Base-by-base conservation (phyloP, 2,329 filamentous ascomycete species). In the Alternaria ethzedia region DNA sequence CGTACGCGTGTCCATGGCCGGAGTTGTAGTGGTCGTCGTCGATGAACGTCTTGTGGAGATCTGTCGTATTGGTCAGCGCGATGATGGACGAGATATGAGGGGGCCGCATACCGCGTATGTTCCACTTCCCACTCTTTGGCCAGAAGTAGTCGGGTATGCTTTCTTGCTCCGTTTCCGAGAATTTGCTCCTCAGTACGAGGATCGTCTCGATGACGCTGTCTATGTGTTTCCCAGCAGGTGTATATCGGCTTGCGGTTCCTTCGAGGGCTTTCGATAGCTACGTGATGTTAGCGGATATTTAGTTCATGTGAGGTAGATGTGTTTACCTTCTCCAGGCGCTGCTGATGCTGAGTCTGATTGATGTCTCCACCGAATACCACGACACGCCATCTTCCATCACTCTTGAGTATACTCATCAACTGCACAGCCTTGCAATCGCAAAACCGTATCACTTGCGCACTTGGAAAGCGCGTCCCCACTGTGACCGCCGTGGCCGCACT, bases 1-100 rank as follows among this genome's bases (percentile, higher is more conserved):
- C 80, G 66, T 90, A 90, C 2, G 85, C 86, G 47, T 86, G 82
- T 0, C 87, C 87, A 60, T 88, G 85, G 2, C 85, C 86, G 3
- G 82, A 81, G 60, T 87, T 84, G 70, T 87, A 90, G 28, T 79
- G 80, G 4, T 88, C 79, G 23, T 86, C 80, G 61, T 90, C 87
- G 51, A 94, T 80, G 70, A 85, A 90, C 2, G 86, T 82, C 64
- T 90, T 90, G 67, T 88, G 84, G 0, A 89, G 72, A 71, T 86
- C 88, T 88, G 47, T 3, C 17, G 15, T 2, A 13, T 3, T 5
- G 45, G 45, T 59, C 11, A 65, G 25, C 25, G 15, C 21, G 44
- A 44, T 10, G 5, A n/a, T 52, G 21, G 20, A 13, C 28, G 26
- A 59, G 28, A 5, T 25, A 13, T 10, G 8, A 20, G 44, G 21